Conservation (phyloP, 2,329 filamentous ascomycete species). For the Xylariaceae sp. region DNA sequence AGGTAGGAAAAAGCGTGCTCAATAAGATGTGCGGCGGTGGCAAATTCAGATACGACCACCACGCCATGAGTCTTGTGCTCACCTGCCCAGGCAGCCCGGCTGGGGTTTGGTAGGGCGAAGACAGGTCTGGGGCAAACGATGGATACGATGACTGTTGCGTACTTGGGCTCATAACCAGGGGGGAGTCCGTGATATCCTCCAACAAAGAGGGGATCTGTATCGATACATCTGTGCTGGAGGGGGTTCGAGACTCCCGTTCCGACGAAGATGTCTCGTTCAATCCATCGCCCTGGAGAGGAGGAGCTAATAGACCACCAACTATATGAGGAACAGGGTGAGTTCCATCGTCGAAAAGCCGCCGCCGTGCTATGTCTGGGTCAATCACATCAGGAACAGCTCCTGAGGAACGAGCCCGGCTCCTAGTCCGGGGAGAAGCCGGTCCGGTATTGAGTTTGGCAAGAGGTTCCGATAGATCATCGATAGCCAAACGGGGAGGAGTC, state of each 20-base stretch:
- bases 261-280: conserved; percentile 16
- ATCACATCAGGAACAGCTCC: conserved; percentile 37
- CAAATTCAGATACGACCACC: conserved; percentile 76
- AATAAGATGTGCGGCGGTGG: conserved; percentile 67
- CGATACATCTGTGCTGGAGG: conserved; percentile 40
- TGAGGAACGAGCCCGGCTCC: conserved; percentile 44
- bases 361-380: conserved; percentile 38
- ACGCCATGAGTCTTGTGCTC: conserved; percentile 51
- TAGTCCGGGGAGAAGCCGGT: conserved; percentile 20
- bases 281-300: conserved; percentile 25
- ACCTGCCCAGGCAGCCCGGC: conserved; percentile 35
- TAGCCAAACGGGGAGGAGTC: neutral
- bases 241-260: conserved; percentile 28
- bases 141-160: conserved; percentile 47
- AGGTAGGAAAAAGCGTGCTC: conserved; percentile 77
- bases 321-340: conserved; percentile 23
- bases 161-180: conserved; percentile 40
- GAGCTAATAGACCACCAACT: conserved; percentile 32
- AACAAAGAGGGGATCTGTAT: conserved; percentile 56
- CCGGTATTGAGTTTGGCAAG: conserved; percentile 18
- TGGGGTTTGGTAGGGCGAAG: conserved; percentile 40
- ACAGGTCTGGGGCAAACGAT: conserved; percentile 43
- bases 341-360: conserved; percentile 33
- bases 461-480: conserved; percentile 15
- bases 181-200: conserved; percentile 60